Evolutionary conservation across 768 basidiomycete genomes (phyloP), one percentile per base, ranked within the genome.

Genomic region (Suillus paluster): DNA sequence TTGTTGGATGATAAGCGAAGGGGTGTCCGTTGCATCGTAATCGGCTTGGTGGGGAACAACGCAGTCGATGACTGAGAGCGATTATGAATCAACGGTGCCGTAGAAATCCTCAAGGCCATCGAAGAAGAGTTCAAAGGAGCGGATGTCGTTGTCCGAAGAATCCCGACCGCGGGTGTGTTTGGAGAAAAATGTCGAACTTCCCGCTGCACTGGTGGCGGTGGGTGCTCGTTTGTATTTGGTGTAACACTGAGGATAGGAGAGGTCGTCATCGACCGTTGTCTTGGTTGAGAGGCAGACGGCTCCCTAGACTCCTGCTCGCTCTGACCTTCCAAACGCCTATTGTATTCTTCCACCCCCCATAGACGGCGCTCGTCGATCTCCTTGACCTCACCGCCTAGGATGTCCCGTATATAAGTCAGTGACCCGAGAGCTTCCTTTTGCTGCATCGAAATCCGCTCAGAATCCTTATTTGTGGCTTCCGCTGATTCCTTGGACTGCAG

Each of bases 371-470:
- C 86, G 23, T 94, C 92, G 48, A 94, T 71, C 27, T 81, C 78
- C 33, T 74, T 74, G 11, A 79, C 74, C 59, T 80, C 79, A 39
- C 86, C 84, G 63, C 83, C 80, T 44, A 95, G 77, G 17, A 92
- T 80, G 65, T 94, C 92, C 64, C 90, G 81, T 60, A 93, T 87
- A 74, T 94, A 91, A 12, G 89, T 81, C 42, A 95, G 77, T 12
- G 88, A 87, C 68, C 92, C 90, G 54, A 95, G 71, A 0, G 93
- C 90, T 71, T 92, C 90, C 23, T 75, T 76, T 61, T 77, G 81
- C 63, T 72, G 72, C 41, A 78, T 77, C 67, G 80, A 82, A 66
- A 80, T 66, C 60, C 77, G 74, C 64, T 77, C 77, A 27, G 74
- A 69, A 46, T 83, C 80, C 58, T 77, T 67, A 14, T 78, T 77